phyloP scores from a whole-genome alignment of 1,284 basidiomycete species.

The Naganishia liquefaciens region DNA sequence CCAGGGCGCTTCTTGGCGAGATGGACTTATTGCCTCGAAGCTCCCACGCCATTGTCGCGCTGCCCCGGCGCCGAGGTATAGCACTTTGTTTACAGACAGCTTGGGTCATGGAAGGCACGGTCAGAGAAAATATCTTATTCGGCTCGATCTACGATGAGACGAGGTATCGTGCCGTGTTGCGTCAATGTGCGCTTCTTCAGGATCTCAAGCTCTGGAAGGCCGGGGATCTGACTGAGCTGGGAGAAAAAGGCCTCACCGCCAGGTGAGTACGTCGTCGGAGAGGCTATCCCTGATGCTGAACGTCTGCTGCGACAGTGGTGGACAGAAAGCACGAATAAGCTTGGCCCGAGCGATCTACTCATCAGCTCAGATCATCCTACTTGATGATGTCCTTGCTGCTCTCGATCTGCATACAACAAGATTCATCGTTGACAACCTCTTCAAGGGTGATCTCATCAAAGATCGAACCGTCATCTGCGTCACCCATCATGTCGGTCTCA shows the following conservation, averaged over 20 bases:
- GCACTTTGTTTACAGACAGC: slow-evolving; percentile 75
- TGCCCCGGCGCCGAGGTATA: slow-evolving; percentile 67
- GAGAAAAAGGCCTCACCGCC: slow-evolving; percentile 51
- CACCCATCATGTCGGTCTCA: slow-evolving; percentile 71
- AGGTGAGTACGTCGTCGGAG: slow-evolving; percentile 25
- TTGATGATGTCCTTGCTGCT: slow-evolving; percentile 60
- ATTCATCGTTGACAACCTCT: slow-evolving; percentile 76
- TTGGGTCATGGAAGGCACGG: slow-evolving; percentile 61
- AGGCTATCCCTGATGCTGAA: not conserved
- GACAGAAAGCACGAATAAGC: slow-evolving; percentile 71
- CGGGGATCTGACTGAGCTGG: slow-evolving; percentile 68
- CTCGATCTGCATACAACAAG: slow-evolving; percentile 65
- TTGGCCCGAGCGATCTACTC: slow-evolving; percentile 72
- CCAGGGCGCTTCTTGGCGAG: slow-evolving; percentile 58
- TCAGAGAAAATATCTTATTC: slow-evolving; percentile 63
- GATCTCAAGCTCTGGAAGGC: slow-evolving; percentile 69
- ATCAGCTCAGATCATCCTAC: slow-evolving; percentile 62
- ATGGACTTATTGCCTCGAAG: slow-evolving; percentile 55
- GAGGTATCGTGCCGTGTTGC: slow-evolving; percentile 61
- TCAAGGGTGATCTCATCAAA: slow-evolving; percentile 67
- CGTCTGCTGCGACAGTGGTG: slow-evolving; percentile 54
- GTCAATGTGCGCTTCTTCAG: slow-evolving; percentile 65
- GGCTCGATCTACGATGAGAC: slow-evolving; percentile 59
- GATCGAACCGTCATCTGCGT: slow-evolving; percentile 72
- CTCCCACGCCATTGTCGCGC: slow-evolving; percentile 63